These are phyloP conservation scores for Hymenotorrendiella dingleyae DNA, from an alignment of 2,329 filamentous ascomycete species.

Conservation along the genomic window DNA sequence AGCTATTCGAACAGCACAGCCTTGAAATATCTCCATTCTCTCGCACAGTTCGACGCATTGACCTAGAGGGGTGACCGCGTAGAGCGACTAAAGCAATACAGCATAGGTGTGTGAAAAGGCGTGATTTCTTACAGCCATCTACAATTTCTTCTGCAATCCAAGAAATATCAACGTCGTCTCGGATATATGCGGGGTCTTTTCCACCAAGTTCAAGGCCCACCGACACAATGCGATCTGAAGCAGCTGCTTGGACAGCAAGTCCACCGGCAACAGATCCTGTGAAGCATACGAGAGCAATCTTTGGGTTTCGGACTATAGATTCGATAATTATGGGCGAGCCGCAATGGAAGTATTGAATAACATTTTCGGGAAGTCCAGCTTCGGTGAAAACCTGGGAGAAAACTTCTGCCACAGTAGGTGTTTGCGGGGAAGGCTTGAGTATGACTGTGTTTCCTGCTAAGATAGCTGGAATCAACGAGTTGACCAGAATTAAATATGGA, in stretches of 20 bases:
- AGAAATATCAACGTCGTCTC: constrained; percentile 76
- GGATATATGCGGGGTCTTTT: constrained; percentile 89
- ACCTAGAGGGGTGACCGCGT: too few species aligned
- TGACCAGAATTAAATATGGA: constrained; percentile 88
- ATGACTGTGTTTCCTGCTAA: constrained; percentile 88
- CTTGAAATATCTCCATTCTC: too few species aligned
- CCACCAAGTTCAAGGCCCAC: constrained; percentile 90
- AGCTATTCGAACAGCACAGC: too few species aligned
- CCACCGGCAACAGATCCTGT: constrained; percentile 89
- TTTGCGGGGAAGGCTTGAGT: constrained; percentile 91
- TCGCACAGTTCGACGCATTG: too few species aligned
- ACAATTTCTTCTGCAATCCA: constrained; percentile 95
- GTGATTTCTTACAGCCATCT: too few species aligned
- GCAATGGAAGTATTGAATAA: constrained; percentile 89
- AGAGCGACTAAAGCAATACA: too few species aligned
- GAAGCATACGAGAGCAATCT: constrained; percentile 80
- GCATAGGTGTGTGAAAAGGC: too few species aligned
- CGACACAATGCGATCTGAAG: constrained; percentile 74
- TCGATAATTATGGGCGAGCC: constrained; percentile 74
- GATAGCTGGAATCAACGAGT: constrained; percentile 87
- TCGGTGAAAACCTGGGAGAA: constrained; percentile 69
- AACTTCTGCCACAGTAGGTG: constrained; percentile 85
- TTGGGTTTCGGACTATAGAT: constrained; percentile 68
- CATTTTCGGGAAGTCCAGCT: constrained; percentile 74
- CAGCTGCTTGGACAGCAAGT: constrained; percentile 77